Evolutionary conservation across 139 green algal genomes (phyloP).

Genomic region (Volvox africanus): DNA sequence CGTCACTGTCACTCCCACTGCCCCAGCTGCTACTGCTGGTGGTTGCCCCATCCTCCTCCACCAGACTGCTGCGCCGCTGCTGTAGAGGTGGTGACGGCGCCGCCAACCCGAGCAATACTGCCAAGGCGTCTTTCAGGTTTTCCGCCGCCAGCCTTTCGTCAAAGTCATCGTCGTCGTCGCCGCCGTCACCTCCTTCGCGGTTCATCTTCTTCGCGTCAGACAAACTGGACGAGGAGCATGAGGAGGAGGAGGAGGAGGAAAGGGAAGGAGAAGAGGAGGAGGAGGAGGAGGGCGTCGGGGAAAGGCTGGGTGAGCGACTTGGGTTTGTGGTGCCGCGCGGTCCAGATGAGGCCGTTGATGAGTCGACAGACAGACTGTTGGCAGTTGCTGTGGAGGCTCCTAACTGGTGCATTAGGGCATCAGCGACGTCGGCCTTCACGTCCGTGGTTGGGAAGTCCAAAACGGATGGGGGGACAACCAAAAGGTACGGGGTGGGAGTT

Average conservation of each 20-base stretch:
- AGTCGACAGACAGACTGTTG: no score
- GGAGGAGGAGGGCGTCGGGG: no score
- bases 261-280: no score
- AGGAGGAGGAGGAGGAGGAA: no score
- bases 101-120: background rate
- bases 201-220: no score
- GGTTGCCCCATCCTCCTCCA: background rate
- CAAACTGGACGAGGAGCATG: background rate
- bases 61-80: background rate
- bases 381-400: background rate
- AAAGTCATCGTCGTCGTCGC: background rate
- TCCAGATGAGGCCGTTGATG: no score
- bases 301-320: no score
- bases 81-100: background rate
- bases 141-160: background rate
- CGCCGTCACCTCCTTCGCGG: background rate
- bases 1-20: background rate
- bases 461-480: no score
- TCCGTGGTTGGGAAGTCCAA: no score
- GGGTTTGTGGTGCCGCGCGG: no score
- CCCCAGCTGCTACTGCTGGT: background rate
- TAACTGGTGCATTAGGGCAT: slow-evolving; percentile 5
- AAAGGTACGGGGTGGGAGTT: background rate
- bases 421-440: background rate
- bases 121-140: background rate